Conservation (phyloP, 768 basidiomycete species). For the Udeniomyces megalosporus region DNA sequence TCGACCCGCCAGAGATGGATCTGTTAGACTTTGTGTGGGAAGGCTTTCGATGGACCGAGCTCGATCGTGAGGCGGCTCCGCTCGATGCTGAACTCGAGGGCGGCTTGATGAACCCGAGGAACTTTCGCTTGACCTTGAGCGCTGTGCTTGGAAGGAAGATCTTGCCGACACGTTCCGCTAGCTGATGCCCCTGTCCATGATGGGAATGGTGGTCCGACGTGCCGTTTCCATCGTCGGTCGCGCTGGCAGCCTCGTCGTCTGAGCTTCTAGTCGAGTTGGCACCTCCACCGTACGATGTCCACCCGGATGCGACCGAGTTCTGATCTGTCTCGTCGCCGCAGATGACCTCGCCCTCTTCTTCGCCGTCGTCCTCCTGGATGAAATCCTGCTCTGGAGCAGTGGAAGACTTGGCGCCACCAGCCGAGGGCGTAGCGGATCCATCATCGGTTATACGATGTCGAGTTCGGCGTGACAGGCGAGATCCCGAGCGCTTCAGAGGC, state of each 20-base stretch:
- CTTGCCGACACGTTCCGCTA: conserved; percentile 13
- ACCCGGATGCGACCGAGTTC: conserved; percentile 7
- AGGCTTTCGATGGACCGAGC: not conserved
- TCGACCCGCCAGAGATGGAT: not conserved
- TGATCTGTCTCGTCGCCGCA: not conserved
- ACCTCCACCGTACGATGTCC: conserved; percentile 7
- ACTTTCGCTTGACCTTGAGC: conserved; percentile 11
- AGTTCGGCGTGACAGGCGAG: not conserved
- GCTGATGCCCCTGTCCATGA: not conserved
- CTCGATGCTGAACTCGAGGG: conserved; percentile 2
- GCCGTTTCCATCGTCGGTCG: not conserved
- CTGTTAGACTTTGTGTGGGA: not conserved
- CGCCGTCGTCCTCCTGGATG: conserved; percentile 5
- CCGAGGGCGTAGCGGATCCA: not conserved
- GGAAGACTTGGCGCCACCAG: no score
- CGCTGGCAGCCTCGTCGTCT: conserved; percentile 3
- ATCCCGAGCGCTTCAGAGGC: conserved; percentile 1
- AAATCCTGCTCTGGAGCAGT: not conserved
- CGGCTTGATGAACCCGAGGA: conserved; percentile 13
- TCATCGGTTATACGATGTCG: not conserved
- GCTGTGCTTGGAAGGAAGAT: conserved; percentile 14
- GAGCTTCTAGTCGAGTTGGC: not conserved
- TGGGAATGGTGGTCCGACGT: not conserved
- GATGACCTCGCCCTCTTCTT: not conserved
- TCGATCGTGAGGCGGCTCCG: not conserved